Conservation (phyloP, 257 asterid species). For the Forsythia viridissima region DNA sequence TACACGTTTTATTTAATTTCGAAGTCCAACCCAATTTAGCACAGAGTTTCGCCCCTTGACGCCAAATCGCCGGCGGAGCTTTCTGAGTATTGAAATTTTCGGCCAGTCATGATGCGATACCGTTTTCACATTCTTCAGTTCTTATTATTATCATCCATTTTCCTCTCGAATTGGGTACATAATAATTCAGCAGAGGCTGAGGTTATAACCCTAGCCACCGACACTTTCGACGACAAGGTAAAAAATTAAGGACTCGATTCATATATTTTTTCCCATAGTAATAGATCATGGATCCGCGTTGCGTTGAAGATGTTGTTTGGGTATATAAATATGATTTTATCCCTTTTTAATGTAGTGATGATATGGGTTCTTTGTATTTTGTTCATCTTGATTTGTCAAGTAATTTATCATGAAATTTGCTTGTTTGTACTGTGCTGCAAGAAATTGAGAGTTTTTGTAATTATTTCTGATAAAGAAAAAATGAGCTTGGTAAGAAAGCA, state of each 20-base stretch:
- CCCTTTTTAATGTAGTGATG: background rate
- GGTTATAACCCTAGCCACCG: conserved; percentile 75
- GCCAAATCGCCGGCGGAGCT: background rate
- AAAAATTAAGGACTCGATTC: background rate
- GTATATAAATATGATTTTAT: conserved; percentile 8
- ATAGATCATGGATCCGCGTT: background rate
- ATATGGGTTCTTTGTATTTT: background rate
- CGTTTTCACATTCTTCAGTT: conserved; percentile 28
- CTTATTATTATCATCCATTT: conserved; percentile 31
- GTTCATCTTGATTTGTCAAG: background rate
- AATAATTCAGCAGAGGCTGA: conserved; percentile 57
- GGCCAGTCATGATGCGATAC: conserved; percentile 32
- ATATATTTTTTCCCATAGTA: background rate
- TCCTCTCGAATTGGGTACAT: conserved; percentile 37
- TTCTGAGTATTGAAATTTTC: background rate
- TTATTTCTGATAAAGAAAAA: background rate
- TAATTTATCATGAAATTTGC: background rate
- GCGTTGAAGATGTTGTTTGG: background rate
- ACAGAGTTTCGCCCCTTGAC: background rate
- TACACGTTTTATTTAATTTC: background rate
- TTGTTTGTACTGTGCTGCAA: background rate
- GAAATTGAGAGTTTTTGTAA: background rate
- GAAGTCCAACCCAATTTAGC: background rate
- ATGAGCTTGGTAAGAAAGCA: background rate
- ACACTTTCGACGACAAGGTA: conserved; percentile 88